These are phyloP conservation scores for Erythrophleum ivorense DNA, from an alignment of 331 rosid species.

Conservation along the genomic window DNA sequence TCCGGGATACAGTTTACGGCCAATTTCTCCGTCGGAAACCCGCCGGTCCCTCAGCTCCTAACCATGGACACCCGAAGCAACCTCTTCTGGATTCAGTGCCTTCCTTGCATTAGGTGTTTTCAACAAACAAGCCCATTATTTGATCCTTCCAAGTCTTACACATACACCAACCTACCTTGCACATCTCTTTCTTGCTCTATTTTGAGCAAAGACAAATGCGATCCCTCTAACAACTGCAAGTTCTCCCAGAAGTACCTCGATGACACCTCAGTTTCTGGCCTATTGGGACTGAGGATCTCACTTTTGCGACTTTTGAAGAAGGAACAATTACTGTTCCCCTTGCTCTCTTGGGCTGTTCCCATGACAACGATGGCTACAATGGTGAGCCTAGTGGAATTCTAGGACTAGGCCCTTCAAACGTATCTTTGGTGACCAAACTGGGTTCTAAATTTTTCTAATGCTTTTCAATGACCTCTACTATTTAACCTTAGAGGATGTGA, in stretches of 20 bases:
- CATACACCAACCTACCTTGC: conserved; percentile 11
- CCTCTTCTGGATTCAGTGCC: conserved; percentile 39
- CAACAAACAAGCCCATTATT: neutral
- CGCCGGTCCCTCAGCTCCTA: conserved; percentile 38
- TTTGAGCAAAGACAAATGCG: neutral
- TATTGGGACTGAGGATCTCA: conserved; percentile 28
- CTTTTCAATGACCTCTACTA: conserved; percentile 2
- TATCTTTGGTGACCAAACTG: conserved; percentile 14
- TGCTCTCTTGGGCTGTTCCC: conserved; percentile 24
- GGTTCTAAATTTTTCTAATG: conserved; percentile 40
- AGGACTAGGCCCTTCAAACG: conserved; percentile 26
- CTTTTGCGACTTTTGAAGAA: conserved; percentile 30
- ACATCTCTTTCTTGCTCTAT: neutral
- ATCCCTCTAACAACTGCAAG: conserved; percentile 1
- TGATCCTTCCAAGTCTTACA: conserved; percentile 36
- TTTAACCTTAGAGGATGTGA: conserved; percentile 26
- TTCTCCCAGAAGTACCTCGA: neutral
- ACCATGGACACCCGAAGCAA: conserved; percentile 32
- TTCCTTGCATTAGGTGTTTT: conserved; percentile 37
- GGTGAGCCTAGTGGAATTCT: conserved; percentile 34
- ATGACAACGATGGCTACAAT: neutral
- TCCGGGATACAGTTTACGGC: neutral
- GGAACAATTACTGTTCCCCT: neutral
- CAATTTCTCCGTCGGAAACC: conserved; percentile 34
- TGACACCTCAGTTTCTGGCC: neutral